Conservation (phyloP, 805 yeast species). For the Candida railenensis region DNA sequence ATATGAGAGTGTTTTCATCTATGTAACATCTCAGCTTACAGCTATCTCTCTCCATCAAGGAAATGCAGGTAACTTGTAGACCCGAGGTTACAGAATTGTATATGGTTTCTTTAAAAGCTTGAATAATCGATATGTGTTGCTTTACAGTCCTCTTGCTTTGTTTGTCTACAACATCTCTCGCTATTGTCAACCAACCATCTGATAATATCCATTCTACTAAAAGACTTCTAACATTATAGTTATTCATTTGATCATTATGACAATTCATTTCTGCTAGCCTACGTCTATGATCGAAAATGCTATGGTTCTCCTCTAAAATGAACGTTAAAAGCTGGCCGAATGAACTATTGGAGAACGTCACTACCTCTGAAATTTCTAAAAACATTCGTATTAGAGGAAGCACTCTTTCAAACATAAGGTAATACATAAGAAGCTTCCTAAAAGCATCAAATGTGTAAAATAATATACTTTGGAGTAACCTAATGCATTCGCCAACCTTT, state of each 20-base stretch:
- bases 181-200: conserved; percentile 1
- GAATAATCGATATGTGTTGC: neutral
- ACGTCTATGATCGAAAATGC: too few species aligned
- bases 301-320: conserved; percentile 18
- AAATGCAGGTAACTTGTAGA: neutral
- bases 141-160: neutral
- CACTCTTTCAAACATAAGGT: neutral
- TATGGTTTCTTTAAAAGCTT: neutral
- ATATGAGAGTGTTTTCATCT: conserved; percentile 12
- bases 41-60: too few species aligned
- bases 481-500: neutral
- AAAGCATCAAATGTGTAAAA: neutral
- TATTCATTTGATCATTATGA: too few species aligned
- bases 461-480: neutral
- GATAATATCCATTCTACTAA: neutral
- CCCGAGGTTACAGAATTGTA: neutral
- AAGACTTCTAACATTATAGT: too few species aligned
- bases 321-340: conserved; percentile 28
- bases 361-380: neutral
- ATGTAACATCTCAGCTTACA: conserved; percentile 7
- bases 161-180: neutral
- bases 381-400: neutral
- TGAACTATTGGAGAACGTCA: conserved; percentile 27
- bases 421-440: neutral
- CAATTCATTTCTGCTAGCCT: conserved; percentile 3